A percentile compares a stretch with the other conserved stretches of the same genome.
Evolutionary conservation across 1,139 yeast species (phyloP).

Genomic region (Kodamaea anthophila): DNA sequence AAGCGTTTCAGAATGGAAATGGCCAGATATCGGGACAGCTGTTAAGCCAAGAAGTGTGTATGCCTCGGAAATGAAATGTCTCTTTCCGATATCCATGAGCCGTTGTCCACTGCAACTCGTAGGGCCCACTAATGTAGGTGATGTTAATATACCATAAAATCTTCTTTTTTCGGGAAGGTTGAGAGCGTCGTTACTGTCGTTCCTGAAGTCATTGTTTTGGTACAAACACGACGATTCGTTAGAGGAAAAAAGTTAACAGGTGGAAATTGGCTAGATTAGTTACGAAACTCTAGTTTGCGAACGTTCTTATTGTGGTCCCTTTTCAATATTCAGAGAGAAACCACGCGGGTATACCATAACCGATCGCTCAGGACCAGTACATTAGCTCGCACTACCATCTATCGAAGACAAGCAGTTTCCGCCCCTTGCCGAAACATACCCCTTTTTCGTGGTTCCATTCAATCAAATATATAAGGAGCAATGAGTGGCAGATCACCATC

Average conservation of each 20-base stretch:
- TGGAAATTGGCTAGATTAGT: conserved; percentile 1
- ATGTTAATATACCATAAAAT: too few species aligned
- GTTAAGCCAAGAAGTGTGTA: too few species aligned
- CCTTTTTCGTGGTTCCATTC: neutral
- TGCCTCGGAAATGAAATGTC: too few species aligned
- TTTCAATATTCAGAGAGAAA: neutral
- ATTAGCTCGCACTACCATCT: neutral
- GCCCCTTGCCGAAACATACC: conserved; percentile 3
- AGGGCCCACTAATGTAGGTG: too few species aligned
- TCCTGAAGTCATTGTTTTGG: conserved; percentile 1
- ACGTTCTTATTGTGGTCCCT: too few species aligned
- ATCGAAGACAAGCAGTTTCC: neutral
- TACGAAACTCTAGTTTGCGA: conserved; percentile 1
- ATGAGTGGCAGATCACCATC: conserved; percentile 57
- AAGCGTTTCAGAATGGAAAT: too few species aligned
- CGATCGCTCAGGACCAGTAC: neutral
- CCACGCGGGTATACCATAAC: neutral
- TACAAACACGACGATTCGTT: neutral
- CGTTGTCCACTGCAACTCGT: too few species aligned
- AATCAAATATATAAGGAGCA: conserved; percentile 5
- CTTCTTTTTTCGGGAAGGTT: neutral
- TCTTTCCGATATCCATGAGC: too few species aligned
- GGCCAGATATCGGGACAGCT: too few species aligned
- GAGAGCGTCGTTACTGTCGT: neutral
- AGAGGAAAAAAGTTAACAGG: conserved; percentile 3